Evolutionary conservation across 108 stramenopile genomes (phyloP).

Genomic region (Pseudonitzschia pungens): DNA sequence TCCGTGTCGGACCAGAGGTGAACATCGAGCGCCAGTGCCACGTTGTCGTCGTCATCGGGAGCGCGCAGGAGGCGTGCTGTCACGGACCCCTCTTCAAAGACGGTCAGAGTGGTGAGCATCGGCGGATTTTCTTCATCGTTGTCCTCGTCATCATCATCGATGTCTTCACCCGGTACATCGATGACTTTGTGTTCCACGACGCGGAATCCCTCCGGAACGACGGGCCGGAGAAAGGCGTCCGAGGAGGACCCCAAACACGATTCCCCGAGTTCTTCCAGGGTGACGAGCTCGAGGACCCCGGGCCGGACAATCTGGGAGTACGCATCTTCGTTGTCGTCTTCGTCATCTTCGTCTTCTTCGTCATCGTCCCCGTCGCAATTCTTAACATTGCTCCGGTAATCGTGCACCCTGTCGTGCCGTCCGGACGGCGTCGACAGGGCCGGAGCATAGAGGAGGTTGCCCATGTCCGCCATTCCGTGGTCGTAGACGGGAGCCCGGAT

Average conservation of each 20-base stretch:
- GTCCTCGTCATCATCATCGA: no score
- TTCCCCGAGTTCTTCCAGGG: conserved; percentile 21
- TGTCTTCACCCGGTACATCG: no score
- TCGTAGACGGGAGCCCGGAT: conserved; percentile 36
- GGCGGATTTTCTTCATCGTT: no score
- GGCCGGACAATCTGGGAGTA: no score
- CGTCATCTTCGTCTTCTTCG: conserved; percentile 12
- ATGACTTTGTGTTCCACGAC: neutral
- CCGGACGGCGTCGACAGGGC: conserved; percentile 41
- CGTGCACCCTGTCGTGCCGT: conserved; percentile 54
- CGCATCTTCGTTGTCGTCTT: conserved; percentile 39
- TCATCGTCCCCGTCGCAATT: neutral
- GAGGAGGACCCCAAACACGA: no score
- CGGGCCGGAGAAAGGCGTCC: no score
- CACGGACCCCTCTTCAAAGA: conserved; percentile 47
- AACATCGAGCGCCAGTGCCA: conserved; percentile 56
- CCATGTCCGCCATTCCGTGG: conserved; percentile 23
- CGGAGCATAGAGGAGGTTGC: conserved; percentile 4
- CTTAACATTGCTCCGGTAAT: conserved; percentile 35
- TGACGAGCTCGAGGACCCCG: neutral
- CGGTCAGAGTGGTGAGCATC: conserved; percentile 1
- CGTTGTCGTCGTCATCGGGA: conserved; percentile 16
- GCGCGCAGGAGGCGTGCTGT: conserved; percentile 38
- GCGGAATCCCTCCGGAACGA: conserved; percentile 13
- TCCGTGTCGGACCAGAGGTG: conserved; percentile 41